These are phyloP conservation scores for Sambucus nigra DNA, from an alignment of 129 eudicot genomes.

Conservation along the genomic window DNA sequence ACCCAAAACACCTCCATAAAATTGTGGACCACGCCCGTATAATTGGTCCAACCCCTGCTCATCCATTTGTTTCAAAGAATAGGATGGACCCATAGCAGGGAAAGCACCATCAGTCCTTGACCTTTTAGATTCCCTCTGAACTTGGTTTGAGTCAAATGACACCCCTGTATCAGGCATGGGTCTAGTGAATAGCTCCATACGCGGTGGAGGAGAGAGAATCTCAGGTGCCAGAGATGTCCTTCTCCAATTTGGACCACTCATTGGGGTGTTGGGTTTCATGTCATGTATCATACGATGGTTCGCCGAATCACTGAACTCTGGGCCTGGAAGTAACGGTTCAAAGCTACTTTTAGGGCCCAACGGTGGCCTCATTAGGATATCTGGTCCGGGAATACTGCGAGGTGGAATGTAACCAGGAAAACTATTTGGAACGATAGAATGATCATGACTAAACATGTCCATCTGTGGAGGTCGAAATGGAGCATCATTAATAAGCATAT, in stretches of 20 bases:
- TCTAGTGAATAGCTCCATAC: conserved; percentile 21
- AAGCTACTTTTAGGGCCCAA: conserved; percentile 44
- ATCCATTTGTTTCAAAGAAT: conserved; percentile 5
- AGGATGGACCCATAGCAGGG: conserved; percentile 21
- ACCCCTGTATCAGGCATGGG: conserved; percentile 72
- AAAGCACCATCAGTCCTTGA: conserved; percentile 41
- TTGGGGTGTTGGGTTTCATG: neutral
- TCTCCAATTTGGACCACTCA: conserved; percentile 40
- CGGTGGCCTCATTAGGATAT: conserved; percentile 32
- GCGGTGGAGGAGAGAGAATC: conserved; percentile 27
- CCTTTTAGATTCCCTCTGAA: conserved; percentile 73
- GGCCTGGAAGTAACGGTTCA: conserved; percentile 32
- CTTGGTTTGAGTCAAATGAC: conserved; percentile 50
- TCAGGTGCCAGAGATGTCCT: conserved; percentile 42
- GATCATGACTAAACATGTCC: conserved; percentile 39
- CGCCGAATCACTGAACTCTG: conserved; percentile 19
- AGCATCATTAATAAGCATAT: conserved; percentile 27
- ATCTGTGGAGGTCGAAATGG: conserved; percentile 37
- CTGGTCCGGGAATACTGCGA: conserved; percentile 37
- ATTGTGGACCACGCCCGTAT: conserved; percentile 10
- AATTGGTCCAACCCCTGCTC: conserved; percentile 25
- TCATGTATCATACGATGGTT: neutral
- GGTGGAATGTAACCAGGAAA: conserved; percentile 21
- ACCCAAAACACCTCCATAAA: neutral
- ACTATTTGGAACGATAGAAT: conserved; percentile 25